phyloP scores from a whole-genome alignment of 768 basidiomycete genomes.

The Pleurotus eryngii region DNA sequence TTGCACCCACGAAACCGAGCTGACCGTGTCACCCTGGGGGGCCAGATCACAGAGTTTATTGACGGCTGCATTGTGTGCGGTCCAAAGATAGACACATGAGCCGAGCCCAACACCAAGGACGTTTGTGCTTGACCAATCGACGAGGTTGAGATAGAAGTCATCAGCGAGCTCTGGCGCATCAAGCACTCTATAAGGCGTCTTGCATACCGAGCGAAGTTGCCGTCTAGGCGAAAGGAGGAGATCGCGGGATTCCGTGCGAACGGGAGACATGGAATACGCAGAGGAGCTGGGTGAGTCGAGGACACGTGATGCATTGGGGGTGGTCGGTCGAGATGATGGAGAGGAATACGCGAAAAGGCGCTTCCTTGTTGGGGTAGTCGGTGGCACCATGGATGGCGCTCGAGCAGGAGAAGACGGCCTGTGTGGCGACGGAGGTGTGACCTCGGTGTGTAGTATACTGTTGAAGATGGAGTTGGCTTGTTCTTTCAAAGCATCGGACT shows the following conservation, averaged over 20 bases:
- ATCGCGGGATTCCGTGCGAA: slow-evolving; percentile 76
- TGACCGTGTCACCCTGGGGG: slow-evolving; percentile 67
- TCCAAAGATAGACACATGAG: slow-evolving; percentile 95
- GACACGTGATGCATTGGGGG: slow-evolving; percentile 44
- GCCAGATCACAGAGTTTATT: slow-evolving; percentile 86
- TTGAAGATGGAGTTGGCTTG: slow-evolving; percentile 84
- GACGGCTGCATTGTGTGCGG: slow-evolving; percentile 88
- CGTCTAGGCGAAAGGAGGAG: slow-evolving; percentile 84
- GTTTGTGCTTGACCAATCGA: slow-evolving; percentile 96
- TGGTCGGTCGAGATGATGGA: slow-evolving; percentile 54
- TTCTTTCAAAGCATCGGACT: slow-evolving; percentile 79
- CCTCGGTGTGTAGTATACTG: slow-evolving; percentile 72
- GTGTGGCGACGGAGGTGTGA: slow-evolving; percentile 66
- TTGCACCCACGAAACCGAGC: slow-evolving; percentile 93
- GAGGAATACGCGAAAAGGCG: slow-evolving; percentile 71
- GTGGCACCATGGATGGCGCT: slow-evolving; percentile 33
- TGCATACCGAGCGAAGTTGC: slow-evolving; percentile 78
- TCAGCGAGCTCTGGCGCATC: slow-evolving; percentile 97
- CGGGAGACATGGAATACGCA: slow-evolving; percentile 87
- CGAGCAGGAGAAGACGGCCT: slow-evolving; percentile 62
- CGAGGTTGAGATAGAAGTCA: slow-evolving; percentile 97
- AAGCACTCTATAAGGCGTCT: slow-evolving; percentile 94
- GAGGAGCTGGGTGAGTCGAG: slow-evolving; percentile 86
- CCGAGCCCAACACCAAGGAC: slow-evolving; percentile 92
- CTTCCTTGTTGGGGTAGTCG: slow-evolving; percentile 45